Evolutionary conservation across 1,139 yeast genomes (phyloP), one percentile per base, ranked within the genome.

Genomic region (Nadsonia commutata): DNA sequence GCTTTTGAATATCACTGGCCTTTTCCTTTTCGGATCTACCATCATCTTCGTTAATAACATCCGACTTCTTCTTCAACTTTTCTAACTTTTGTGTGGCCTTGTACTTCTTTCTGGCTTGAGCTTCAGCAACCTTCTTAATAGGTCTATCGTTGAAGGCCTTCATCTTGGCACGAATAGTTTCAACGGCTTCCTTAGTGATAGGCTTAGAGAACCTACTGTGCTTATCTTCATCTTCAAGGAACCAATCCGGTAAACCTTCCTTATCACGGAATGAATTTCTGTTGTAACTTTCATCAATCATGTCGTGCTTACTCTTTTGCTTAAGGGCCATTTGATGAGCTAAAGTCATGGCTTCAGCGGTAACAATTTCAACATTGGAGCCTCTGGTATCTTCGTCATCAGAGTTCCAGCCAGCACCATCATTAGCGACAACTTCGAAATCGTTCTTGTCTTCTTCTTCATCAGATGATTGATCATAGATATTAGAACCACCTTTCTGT

Each of bases 301-400:
- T 68, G 54, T 88, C 94, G 54, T 83, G 79, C 60, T 80, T 86
- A 43, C 78, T 75, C 66, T 71, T 82, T 55, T 83, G 86, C 2
- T 96, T 95, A 31, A 85, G 64, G 0, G 98, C 98, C 41, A 93
- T 71, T 63, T 90, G 88, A 59, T 93, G 99, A 0, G 98, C 98
- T 56, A 90, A 68, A 0, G 98, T 90, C 98, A 93, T 93, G 4
- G 96, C 96, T 61, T 86, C 94, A 1, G 83, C 94, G 1, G 96
- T 86, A 20, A 93, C 94, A 49, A 88, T 68, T 49, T 85, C 95
- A 39, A 85, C 62, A 37, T 66, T 46, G 27, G 56, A 63, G 37
- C 66, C 67, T 27, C 51, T 59, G 18, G 56, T 56, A 3, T 49
- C 56, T 6, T 47, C 52, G 21, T 48, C 52, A 13, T 54, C 57